These are phyloP conservation scores for Russula sp. DNA, from an alignment of 768 basidiomycete genomes.

Conservation along the genomic window DNA sequence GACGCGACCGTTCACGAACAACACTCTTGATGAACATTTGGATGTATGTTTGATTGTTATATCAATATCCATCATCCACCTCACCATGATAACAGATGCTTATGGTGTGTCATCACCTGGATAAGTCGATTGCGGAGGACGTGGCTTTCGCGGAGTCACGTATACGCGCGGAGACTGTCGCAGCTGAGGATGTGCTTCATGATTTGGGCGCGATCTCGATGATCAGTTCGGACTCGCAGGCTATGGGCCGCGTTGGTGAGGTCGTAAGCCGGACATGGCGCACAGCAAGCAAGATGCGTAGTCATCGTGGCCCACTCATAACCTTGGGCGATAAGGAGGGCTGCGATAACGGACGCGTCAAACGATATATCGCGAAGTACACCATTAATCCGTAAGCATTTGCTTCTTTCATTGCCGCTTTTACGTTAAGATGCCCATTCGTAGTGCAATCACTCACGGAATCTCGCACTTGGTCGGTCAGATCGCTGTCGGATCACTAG, in stretches of 20 bases:
- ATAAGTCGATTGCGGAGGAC: conserved; percentile 87
- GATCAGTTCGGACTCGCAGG: conserved; percentile 94
- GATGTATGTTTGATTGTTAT: conserved; percentile 51
- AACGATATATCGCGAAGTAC: conserved; percentile 93
- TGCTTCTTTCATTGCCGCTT: not conserved
- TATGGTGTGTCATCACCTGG: conserved; percentile 99
- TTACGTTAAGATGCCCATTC: not conserved
- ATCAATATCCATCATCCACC: conserved; percentile 6
- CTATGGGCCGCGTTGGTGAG: conserved; percentile 97
- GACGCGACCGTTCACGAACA: conserved; percentile 82
- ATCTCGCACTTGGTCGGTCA: conserved; percentile 85
- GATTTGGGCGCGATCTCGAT: conserved; percentile 93
- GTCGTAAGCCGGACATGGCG: conserved; percentile 91
- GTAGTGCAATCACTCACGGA: conserved; percentile 88
- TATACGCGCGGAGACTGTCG: conserved; percentile 93
- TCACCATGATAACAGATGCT: conserved; percentile 62
- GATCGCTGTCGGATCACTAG: conserved; percentile 72
- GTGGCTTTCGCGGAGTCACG: conserved; percentile 94
- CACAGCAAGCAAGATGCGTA: conserved; percentile 92
- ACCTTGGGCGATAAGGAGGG: conserved; percentile 62
- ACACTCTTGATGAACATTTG: conserved; percentile 94
- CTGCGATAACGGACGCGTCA: conserved; percentile 84
- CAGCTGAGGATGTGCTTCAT: conserved; percentile 93
- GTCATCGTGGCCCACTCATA: conserved; percentile 63
- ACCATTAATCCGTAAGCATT: conserved; percentile 88